Conservation (phyloP, 2,329 filamentous ascomycete species). For the Eutypa lata region DNA sequence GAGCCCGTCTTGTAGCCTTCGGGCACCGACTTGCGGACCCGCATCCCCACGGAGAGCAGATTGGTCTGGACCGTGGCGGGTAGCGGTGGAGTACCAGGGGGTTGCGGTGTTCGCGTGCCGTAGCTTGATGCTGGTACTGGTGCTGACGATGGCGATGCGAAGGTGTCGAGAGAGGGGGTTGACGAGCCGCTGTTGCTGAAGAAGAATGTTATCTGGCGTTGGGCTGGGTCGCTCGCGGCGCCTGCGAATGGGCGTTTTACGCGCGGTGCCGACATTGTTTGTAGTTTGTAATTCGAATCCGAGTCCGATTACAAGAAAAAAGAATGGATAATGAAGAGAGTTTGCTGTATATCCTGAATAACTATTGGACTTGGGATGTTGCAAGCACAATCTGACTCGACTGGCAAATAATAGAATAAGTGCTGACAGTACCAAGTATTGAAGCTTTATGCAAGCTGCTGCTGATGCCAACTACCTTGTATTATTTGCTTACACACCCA, state of each 20-base stretch:
- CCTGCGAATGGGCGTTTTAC: conserved; percentile 62
- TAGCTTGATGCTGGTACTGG: no score
- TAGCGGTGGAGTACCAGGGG: conserved; percentile 45
- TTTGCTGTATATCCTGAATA: no score
- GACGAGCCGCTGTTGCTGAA: conserved; percentile 37
- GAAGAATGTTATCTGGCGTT: conserved; percentile 64
- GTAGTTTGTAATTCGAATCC: not conserved
- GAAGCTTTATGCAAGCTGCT: not conserved
- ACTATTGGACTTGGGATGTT: no score
- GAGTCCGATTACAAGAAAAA: no score
- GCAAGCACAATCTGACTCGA: no score
- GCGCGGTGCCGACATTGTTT: conserved; percentile 50
- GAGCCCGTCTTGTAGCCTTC: conserved; percentile 86
- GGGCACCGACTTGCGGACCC: conserved; percentile 85
- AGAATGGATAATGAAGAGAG: no score
- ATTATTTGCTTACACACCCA: not conserved
- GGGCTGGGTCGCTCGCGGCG: conserved; percentile 53
- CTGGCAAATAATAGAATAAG: no score
- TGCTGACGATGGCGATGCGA: conserved; percentile 18
- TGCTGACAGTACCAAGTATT: not conserved
- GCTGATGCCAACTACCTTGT: not conserved
- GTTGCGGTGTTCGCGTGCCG: conserved; percentile 9
- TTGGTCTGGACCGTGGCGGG: conserved; percentile 71
- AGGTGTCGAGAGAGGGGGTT: conserved; percentile 34
- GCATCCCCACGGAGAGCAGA: conserved; percentile 91